Conservation (phyloP, 306 rosid species). For the Quercus engelmannii region DNA sequence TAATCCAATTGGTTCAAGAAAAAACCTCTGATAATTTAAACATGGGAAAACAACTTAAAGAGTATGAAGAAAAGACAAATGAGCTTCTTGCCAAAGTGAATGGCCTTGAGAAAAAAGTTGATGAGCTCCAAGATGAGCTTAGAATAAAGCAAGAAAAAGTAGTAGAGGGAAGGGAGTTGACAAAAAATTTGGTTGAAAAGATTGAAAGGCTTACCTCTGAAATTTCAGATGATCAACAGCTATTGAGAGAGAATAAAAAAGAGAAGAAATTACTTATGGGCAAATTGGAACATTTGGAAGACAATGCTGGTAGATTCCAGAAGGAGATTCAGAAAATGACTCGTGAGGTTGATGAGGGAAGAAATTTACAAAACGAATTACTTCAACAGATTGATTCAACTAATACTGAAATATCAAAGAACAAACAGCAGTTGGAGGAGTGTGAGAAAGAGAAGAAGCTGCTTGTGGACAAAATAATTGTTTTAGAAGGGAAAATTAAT, state of each 20-base stretch:
- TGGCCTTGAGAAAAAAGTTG: conserved; percentile 30
- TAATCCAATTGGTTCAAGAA: conserved; percentile 35
- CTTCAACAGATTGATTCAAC: conserved; percentile 9
- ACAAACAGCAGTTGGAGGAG: conserved; percentile 26
- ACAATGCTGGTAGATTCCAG: conserved; percentile 20
- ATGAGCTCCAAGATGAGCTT: conserved; percentile 31
- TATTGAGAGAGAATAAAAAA: conserved; percentile 29
- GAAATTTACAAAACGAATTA: conserved; percentile 21
- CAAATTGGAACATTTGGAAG: conserved; percentile 41
- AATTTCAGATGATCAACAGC: conserved; percentile 23
- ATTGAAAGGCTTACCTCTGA: conserved; percentile 26
- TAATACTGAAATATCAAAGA: conserved; percentile 27
- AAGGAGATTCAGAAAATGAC: conserved; percentile 25
- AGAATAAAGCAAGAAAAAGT: conserved; percentile 34
- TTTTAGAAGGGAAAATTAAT: conserved; percentile 37
- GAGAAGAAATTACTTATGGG: conserved; percentile 37
- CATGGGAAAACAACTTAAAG: conserved; percentile 32
- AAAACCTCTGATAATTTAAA: conserved; percentile 34
- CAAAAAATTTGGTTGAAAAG: conserved; percentile 28
- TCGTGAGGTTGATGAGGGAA: conserved; percentile 41
- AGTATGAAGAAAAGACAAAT: conserved; percentile 39
- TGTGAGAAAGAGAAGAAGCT: conserved; percentile 38
- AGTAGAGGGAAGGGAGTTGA: conserved; percentile 13
- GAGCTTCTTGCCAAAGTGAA: conserved; percentile 22
- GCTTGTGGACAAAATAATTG: conserved; percentile 30